Base-by-base conservation (phyloP, 2,329 filamentous ascomycete genomes). In the Colletotrichum sp. region DNA sequence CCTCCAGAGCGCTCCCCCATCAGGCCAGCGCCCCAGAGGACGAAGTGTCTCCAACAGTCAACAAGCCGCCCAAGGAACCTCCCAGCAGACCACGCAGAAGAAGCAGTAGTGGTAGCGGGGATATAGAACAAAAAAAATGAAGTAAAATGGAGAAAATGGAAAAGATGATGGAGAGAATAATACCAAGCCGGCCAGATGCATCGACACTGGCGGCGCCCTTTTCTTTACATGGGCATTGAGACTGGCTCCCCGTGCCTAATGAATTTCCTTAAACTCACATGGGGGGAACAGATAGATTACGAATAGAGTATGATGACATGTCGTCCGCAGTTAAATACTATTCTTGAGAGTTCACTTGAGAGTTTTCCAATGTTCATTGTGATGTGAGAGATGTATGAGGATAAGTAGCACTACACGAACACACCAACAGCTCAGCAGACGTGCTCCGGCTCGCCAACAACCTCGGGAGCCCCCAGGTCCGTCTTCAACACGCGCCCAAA, bases 401-500 rank as follows among this genome's bases (percentile, higher is more conserved):
- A n/a, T 21, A 1, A n/a, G 44, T 13, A 13, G 10, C 44, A 21
- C 44, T 21, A 52, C n/a, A 10, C 15, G 6, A 4, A 30, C 2
- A 6, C 13, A 30, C 18, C 55, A 15, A 15, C 8, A 21, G 55
- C 24, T 78, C 85, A 95, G 82, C 95, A 96, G 28, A 95, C 88
- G 85, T 96, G 92, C 85, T 96, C 94, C 68, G 94, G 87, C 81
- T 93, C 88, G 71, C 91, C 84, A 7, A 90, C 88, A 0, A 90
- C 93, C 78, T 93, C 92, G 79, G 89, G 87, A 44, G 91, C 89
- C 0, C 96, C 96, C 75, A 98, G 83, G 79, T 98, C 96, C 6
- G 93, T 90, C 86, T 95, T 95, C 82, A 98, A 85, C 1, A 91
- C 92, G 26, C 96, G 89, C 0, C 92, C 93, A 85, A 98, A 98